Base-by-base conservation (phyloP, 805 yeast species). In the Candida namnaoensis region DNA sequence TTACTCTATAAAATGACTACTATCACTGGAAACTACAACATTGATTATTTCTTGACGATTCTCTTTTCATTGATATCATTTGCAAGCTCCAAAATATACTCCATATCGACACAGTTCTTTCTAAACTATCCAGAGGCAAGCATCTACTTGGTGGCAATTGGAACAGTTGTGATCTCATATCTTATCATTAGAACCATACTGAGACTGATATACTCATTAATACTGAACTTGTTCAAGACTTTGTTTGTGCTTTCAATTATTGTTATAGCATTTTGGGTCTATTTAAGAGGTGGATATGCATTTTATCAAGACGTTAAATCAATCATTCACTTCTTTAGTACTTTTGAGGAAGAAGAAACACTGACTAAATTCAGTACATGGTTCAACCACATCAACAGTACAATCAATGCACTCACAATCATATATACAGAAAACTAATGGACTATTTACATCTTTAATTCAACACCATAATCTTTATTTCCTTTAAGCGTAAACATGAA, bases 301-400 rank as follows among this genome's bases (percentile, higher is more conserved):
- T 39, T 78, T 72, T 53, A 74, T 64, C 74, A 71, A 11, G 82
- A 79, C 38, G 74, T 75, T 47, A 72, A 60, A 23, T 72, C 72
- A 38, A 69, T 69, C 7, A 38, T 41, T 23, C 41, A 42, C 14
- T 40, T 38, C 37, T 28, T 41, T 3, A 15, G 33, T 1, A 36
- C 43, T 8, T 26, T 43, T 13, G 36, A 46, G 30, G 35, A 32
- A 3, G 27, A 35, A 7, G 11, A 15, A 2, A 14, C 36, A 15
- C 40, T 38, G 5, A 15, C 14, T 14, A 36, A 7, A 13, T 13
- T 12, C 3, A 19, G 3, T 19, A 19, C 2, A 19, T 19, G 19
- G 19, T 19, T 19, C 19, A 19, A 19, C 19, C 19, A 19, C 3
- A 19, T 19, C 19, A 19, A 19, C 19, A 19, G 3, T 19, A 19